Percentiles rank a stretch among this genome's conserved stretches.
phyloP scores from a whole-genome alignment of 2,329 filamentous ascomycete genomes.

The Davidsoniella eucalypti region DNA sequence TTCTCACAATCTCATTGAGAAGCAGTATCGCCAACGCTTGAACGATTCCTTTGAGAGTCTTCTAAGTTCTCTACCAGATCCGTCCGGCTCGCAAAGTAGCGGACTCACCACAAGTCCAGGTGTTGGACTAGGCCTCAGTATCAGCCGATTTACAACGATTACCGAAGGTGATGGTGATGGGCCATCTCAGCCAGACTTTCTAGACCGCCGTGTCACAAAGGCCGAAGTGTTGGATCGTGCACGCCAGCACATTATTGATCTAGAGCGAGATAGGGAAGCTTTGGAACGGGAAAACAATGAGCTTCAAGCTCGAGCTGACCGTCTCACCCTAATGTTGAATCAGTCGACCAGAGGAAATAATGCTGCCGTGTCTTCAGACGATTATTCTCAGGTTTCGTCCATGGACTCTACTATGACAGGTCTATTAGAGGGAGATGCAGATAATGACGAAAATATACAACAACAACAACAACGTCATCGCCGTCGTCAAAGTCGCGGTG shows the following conservation, averaged over 20 bases:
- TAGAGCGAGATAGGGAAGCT: conserved; percentile 19
- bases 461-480: background rate
- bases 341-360: background rate
- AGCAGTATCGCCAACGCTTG: conserved; percentile 21
- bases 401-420: too few species aligned
- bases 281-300: conserved; percentile 19
- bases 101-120: background rate
- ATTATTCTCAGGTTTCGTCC: too few species aligned
- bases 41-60: conserved; percentile 20
- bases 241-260: conserved; percentile 19
- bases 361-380: too few species aligned
- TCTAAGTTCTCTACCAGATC: conserved; percentile 17
- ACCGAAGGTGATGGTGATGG: conserved; percentile 8
- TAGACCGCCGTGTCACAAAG: conserved; percentile 21
- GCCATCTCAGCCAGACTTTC: conserved; percentile 13
- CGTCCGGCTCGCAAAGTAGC: background rate
- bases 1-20: conserved; percentile 21
- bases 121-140: conserved; percentile 2
- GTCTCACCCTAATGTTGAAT: conserved; percentile 3
- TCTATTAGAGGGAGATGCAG: too few species aligned
- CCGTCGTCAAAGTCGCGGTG: too few species aligned
- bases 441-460: too few species aligned
- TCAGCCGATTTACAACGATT: conserved; percentile 9
- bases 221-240: conserved; percentile 23
- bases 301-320: conserved; percentile 13